Conservation (phyloP, 768 basidiomycete genomes). For the Tulasnella sp. region DNA sequence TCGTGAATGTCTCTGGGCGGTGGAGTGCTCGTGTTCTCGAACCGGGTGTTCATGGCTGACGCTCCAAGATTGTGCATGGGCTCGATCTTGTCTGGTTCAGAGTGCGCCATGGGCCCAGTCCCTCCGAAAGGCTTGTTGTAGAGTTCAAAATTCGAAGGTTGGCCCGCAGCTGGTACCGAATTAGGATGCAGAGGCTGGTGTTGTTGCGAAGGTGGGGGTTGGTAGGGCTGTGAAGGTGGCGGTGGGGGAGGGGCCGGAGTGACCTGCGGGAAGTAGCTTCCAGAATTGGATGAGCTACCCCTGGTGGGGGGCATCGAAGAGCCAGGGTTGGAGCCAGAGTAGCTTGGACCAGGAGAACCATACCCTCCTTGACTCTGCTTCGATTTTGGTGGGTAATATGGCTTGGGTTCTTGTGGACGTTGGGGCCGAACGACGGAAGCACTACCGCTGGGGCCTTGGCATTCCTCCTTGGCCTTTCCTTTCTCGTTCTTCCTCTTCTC, state of each 20-base stretch:
- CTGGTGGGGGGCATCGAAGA: background rate
- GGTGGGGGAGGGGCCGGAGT: background rate
- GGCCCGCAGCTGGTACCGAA: background rate
- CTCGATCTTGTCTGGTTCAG: background rate
- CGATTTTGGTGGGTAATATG: background rate
- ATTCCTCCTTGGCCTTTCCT: conserved; percentile 1
- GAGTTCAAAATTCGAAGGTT: background rate
- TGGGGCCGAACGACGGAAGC: background rate
- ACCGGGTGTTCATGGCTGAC: background rate
- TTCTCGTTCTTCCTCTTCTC: conserved; percentile 3
- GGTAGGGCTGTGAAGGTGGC: background rate
- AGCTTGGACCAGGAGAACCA: background rate
- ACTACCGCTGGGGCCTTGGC: background rate
- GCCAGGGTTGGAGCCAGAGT: background rate
- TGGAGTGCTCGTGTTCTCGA: background rate
- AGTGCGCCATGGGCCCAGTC: background rate
- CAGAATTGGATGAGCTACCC: background rate
- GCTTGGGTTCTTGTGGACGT: background rate
- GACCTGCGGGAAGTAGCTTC: background rate
- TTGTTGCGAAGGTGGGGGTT: background rate
- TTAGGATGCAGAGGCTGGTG: background rate
- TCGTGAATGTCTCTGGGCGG: background rate
- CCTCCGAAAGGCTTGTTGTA: background rate
- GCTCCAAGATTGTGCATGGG: background rate
- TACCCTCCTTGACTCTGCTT: background rate